Evolutionary conservation across 331 rosid genomes (phyloP).

Genomic region (Quercus phellos): DNA sequence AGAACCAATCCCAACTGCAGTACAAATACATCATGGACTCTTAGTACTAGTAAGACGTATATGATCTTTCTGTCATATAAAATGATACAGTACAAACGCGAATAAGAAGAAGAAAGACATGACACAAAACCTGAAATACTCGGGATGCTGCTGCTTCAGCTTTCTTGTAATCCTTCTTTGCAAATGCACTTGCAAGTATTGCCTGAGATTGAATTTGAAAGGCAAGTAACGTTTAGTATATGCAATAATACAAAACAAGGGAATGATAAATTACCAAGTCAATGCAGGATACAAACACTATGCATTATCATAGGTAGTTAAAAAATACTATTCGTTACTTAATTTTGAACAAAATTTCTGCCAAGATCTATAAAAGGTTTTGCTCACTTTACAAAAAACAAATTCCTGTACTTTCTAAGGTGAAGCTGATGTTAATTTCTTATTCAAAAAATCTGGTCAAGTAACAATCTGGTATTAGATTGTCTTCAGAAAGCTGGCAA

Average conservation of each 20-base stretch:
- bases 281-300: background rate
- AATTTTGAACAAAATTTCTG: background rate
- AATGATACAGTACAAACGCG: background rate
- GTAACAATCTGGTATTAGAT: background rate
- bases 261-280: background rate
- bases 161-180: constrained; percentile 67
- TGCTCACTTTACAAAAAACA: background rate
- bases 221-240: constrained; percentile 1
- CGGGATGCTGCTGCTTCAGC: constrained; percentile 66
- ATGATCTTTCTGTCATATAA: background rate
- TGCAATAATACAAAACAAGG: background rate
- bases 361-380: background rate
- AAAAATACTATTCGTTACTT: background rate
- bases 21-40: background rate
- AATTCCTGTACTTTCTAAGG: background rate
- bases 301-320: background rate
- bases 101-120: background rate
- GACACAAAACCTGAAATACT: constrained; percentile 66
- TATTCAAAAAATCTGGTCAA: background rate
- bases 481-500: background rate
- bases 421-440: background rate
- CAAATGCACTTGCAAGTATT: constrained; percentile 89
- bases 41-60: background rate
- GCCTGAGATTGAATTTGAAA: constrained; percentile 49
- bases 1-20: constrained; percentile 81